Evolutionary conservation across 352 stramenopile species (phyloP), one percentile per base, ranked within the genome.

Genomic region (Globisporangium uncinulatum): DNA sequence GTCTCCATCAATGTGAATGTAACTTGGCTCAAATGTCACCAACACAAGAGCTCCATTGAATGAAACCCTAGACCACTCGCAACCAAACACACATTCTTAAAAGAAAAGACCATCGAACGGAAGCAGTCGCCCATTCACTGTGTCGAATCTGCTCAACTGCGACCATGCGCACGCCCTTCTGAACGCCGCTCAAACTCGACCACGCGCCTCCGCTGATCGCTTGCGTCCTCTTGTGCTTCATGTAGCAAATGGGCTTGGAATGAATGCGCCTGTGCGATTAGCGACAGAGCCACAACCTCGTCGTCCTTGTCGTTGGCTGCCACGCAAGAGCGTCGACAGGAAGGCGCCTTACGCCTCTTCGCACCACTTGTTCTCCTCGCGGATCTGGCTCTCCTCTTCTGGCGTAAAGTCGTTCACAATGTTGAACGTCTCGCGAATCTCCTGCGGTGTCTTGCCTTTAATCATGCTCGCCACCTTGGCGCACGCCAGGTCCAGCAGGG

Each of bases 341-440:
- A 14, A 6, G 21, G 47, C 29, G 14, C 19, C 24, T 84, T 97
- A 98, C 50, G 95, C 91, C 67, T 99, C 97, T 82, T 99, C 97
- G 67, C 96, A 99, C 97, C 97, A 99, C 79, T 99, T 99, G 89
- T 99, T 99, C 75, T 99, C 97, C 74, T 99, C 97, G 34, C 97
- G 90, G 44, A 99, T 98, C 78, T 99, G 94, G 29, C 92, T 96
- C 79, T 99, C 97, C 67, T 99, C 97, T 70, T 99, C 97, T 0
- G 97, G 97, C 51, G 96, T 99, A 67, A 99, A 99, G 79, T 99
- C 97, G 79, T 99, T 99, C 39, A 96, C 91, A 71, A 99, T 99
- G 83, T 99, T 99, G 80, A 99, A 99, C 32, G 94, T 99, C 66
- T 98, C 88, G 45, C 98, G 89, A 75, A 99, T 99, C 76, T 99